Evolutionary conservation across 768 basidiomycete genomes (phyloP), one percentile per base, ranked within the genome.

Genomic region (Harrya chromipes): DNA sequence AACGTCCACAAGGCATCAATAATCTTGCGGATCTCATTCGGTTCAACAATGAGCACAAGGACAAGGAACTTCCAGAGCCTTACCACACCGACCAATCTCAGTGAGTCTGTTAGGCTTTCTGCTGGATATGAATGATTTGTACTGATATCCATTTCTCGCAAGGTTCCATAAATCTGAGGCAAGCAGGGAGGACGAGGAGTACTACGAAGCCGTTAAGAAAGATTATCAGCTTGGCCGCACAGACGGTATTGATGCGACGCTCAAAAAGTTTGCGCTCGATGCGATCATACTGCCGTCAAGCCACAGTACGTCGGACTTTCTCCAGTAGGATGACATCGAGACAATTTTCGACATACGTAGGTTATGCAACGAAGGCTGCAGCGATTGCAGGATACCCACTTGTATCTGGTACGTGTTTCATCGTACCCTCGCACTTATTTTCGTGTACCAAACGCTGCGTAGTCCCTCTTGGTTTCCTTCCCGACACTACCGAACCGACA

Each of bases 1-100:
- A 75, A 35, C 80, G 81, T 35, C 84, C 84, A 0, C 73, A 80
- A 1, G 80, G 80, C 4, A 77, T 84, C 20, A 71, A 74, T 29
- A 76, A 60, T 29, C 72, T 85, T 1, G 79, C 76, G 3, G 80
- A 83, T 50, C 53, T 85, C 47, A 84, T 85, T 36, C 63, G 61
- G 17, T 85, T 84, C 64, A 75, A 86, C 55, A 66, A 73, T 21
- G 72, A 72, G 12, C 73, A 86, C 51, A 71, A 77, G 8, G 66
- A 70, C 4, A 69, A 79, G 24, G 84, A 85, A 58, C 65, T 70
- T 13, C 60, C 64, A 10, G 56, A 62, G 17, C 67, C 71, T 9
- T 69, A 63, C 52, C 61, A 71, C 46, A 63, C 60, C 0, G 63
- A 66, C 41, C 74, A 74, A 49, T 71, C 67, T 5, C 56, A 56